phyloP scores from a whole-genome alignment of 116 monocot species.

The Papilionanthe hybrid region DNA sequence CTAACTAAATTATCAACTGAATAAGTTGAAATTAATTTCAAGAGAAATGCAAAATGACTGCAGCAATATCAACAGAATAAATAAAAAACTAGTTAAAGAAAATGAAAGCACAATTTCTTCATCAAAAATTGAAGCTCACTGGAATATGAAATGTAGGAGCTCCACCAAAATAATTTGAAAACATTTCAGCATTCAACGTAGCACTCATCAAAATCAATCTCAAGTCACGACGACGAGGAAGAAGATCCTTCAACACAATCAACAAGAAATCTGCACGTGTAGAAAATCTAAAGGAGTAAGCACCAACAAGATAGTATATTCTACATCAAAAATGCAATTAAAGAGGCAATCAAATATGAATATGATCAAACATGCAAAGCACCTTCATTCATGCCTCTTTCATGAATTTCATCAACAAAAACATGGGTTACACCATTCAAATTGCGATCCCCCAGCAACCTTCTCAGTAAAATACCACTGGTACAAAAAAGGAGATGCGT shows the following conservation, averaged over 20 bases:
- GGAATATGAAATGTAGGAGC: slow-evolving; percentile 96
- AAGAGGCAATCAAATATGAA: not conserved
- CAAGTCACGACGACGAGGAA: slow-evolving; percentile 78
- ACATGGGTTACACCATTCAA: slow-evolving; percentile 94
- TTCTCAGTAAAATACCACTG: slow-evolving; percentile 94
- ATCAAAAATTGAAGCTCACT: slow-evolving; percentile 36
- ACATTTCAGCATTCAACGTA: slow-evolving; percentile 95
- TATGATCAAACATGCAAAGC: slow-evolving; percentile 1
- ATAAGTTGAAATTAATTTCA: not conserved
- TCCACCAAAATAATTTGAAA: slow-evolving; percentile 89
- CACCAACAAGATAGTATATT: not conserved
- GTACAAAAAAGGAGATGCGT: slow-evolving; percentile 99
- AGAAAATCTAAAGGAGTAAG: slow-evolving; percentile 10
- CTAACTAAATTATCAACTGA: not conserved
- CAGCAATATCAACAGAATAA: not conserved
- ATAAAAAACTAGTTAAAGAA: not conserved
- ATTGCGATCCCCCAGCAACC: slow-evolving; percentile 86
- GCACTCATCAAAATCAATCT: slow-evolving; percentile 98
- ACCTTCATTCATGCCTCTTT: slow-evolving; percentile 99
- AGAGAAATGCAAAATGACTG: not conserved
- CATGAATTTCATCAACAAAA: slow-evolving; percentile 99
- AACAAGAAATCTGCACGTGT: slow-evolving; percentile 74
- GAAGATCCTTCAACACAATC: slow-evolving; percentile 94
- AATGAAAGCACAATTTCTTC: not conserved
- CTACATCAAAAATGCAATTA: not conserved